Conservation (phyloP, 139 green algal genomes). For the Micromonas pusilla region DNA sequence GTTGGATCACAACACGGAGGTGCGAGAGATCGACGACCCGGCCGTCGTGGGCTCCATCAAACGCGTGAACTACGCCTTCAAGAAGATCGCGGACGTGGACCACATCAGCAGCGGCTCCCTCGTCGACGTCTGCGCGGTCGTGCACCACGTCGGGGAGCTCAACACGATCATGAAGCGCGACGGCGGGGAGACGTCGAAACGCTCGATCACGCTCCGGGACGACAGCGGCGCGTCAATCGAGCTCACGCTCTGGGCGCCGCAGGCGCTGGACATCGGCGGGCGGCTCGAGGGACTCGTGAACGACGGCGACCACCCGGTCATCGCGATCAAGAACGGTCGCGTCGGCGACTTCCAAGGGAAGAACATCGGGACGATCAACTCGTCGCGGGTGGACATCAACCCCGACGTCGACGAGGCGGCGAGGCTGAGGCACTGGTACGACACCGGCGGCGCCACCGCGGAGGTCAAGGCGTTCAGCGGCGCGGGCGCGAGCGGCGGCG, state of each 20-base stretch:
- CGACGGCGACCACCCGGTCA: conserved; percentile 51
- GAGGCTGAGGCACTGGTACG: conserved; percentile 6
- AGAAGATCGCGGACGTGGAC: conserved; percentile 68
- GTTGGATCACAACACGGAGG: not conserved
- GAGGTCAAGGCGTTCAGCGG: not conserved
- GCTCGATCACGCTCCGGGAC: conserved; percentile 68
- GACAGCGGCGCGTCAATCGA: conserved; percentile 67
- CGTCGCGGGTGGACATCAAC: conserved; percentile 61
- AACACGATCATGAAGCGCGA: conserved; percentile 65
- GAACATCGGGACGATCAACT: conserved; percentile 64
- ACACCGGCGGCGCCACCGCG: not conserved
- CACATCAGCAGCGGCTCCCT: conserved; percentile 48
- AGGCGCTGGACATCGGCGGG: conserved; percentile 53
- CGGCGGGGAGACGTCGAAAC: conserved; percentile 77
- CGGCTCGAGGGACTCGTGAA: conserved; percentile 50
- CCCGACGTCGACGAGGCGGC: conserved; percentile 34
- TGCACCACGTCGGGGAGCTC: conserved; percentile 55
- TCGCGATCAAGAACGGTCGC: conserved; percentile 70
- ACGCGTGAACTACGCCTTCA: conserved; percentile 53
- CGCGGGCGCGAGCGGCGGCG: not conserved
- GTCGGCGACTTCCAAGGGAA: conserved; percentile 94
- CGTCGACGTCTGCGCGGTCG: conserved; percentile 82
- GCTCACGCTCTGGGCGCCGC: conserved; percentile 61
- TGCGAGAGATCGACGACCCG: not conserved
- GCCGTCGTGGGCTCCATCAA: not conserved